A percentile compares a stretch with the other conserved stretches of the same genome.
phyloP scores from a whole-genome alignment of 192 early-diverging fungal genomes.

The Backusella liffmaniae region DNA sequence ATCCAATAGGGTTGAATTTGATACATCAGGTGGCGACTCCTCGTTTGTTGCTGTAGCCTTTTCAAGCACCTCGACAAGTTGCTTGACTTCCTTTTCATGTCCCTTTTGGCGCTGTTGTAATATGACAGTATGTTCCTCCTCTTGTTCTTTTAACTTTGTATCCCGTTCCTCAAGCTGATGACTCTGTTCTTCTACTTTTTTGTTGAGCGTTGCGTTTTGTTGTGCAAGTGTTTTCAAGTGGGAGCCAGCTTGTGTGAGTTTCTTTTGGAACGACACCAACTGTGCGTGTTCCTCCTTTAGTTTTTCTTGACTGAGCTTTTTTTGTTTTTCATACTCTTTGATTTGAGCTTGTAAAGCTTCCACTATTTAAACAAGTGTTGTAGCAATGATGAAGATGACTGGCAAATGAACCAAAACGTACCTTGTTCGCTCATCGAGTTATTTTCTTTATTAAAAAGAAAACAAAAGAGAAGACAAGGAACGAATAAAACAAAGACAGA shows the following conservation, averaged over 20 bases:
- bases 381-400: background rate
- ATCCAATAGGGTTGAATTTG: constrained; percentile 7
- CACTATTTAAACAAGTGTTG: background rate
- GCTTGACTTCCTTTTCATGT: background rate
- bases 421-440: background rate
- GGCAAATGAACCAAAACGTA: background rate
- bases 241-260: constrained; percentile 31
- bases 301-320: background rate
- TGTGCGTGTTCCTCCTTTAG: constrained; percentile 13
- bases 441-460: background rate
- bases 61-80: constrained; percentile 1
- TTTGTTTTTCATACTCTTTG: constrained; percentile 6
- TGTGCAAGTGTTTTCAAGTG: constrained; percentile 35
- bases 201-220: constrained; percentile 15
- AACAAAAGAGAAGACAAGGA: no score
- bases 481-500: background rate
- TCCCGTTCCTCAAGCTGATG: background rate
- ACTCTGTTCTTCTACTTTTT: background rate
- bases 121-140: background rate
- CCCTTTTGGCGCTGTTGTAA: background rate
- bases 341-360: background rate
- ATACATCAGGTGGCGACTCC: background rate
- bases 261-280: constrained; percentile 19
- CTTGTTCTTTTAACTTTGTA: background rate
- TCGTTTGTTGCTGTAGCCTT: background rate